Conservation (phyloP, 495 filamentous ascomycete genomes). For the Emericellopsis terricola region DNA sequence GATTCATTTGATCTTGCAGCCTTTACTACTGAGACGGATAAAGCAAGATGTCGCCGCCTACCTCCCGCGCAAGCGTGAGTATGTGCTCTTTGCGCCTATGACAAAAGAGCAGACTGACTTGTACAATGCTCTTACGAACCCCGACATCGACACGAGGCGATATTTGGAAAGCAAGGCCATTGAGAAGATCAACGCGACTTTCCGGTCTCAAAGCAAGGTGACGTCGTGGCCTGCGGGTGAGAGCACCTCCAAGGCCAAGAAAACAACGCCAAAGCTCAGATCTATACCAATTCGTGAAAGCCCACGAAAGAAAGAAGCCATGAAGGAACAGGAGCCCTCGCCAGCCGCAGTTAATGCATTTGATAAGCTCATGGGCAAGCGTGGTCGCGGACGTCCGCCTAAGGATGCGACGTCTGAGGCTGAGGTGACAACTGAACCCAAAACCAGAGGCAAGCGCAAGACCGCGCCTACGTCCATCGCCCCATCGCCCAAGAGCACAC, state of each 20-base stretch:
- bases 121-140: conserved; percentile 69
- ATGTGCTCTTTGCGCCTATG: conserved; percentile 81
- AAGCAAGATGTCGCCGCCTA: conserved; percentile 84
- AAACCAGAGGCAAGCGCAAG: conserved; percentile 26
- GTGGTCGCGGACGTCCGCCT: conserved; percentile 7
- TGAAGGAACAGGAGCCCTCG: background rate
- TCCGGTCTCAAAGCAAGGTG: conserved; percentile 8
- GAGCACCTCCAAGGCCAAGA: conserved; percentile 10
- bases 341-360: conserved; percentile 22
- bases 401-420: conserved; percentile 6
- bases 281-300: conserved; percentile 3
- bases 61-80: conserved; percentile 91
- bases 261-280: conserved; percentile 6
- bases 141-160: conserved; percentile 46
- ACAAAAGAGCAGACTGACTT: conserved; percentile 77
- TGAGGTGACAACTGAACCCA: too few species aligned
- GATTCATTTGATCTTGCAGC: conserved; percentile 83
- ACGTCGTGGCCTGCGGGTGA: conserved; percentile 8
- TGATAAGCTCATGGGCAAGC: conserved; percentile 27
- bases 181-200: conserved; percentile 38
- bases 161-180: conserved; percentile 76
- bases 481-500: conserved; percentile 43
- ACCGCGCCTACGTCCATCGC: conserved; percentile 11
- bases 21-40: conserved; percentile 70
- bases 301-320: conserved; percentile 4